Percentiles rank a stretch among this genome's conserved stretches.
phyloP scores from a whole-genome alignment of 1,284 basidiomycete species.

The Moesziomyces aphidis region DNA sequence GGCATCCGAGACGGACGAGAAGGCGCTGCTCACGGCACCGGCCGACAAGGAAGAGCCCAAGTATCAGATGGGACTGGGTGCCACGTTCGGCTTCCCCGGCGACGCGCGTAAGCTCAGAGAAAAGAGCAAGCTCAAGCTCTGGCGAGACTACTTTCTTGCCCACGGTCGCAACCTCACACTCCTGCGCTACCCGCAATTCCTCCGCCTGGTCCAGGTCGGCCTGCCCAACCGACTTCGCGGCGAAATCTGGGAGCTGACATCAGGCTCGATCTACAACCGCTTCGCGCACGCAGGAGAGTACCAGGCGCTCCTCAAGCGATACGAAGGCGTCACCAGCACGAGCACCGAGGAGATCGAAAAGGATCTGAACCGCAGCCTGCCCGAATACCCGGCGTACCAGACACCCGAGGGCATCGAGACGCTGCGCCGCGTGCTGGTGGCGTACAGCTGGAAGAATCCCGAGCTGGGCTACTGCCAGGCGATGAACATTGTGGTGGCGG shows the following conservation, averaged over 20 bases:
- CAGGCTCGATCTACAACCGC: constrained; percentile 88
- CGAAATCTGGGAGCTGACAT: constrained; percentile 98
- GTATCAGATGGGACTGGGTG: constrained; percentile 61
- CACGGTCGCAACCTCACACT: constrained; percentile 90
- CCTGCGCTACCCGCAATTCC: constrained; percentile 96
- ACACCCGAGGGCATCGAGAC: constrained; percentile 70
- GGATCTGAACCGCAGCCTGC: constrained; percentile 82
- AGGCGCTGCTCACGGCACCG: constrained; percentile 6
- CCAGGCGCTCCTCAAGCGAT: constrained; percentile 80
- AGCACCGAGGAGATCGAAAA: constrained; percentile 99
- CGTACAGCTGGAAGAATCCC: constrained; percentile 97
- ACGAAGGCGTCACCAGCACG: constrained; percentile 82
- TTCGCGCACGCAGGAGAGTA: constrained; percentile 89
- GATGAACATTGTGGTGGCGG: constrained; percentile 81
- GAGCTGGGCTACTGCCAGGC: constrained; percentile 72
- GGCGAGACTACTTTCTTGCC: constrained; percentile 81
- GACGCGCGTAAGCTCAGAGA: constrained; percentile 74
- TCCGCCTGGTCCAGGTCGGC: constrained; percentile 95
- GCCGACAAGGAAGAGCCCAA: constrained; percentile 36
- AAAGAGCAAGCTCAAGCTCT: constrained; percentile 96
- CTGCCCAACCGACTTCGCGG: constrained; percentile 93
- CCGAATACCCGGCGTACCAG: constrained; percentile 66
- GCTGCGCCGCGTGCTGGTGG: constrained; percentile 89
- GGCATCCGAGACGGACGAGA: constrained; percentile 19
- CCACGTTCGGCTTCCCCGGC: constrained; percentile 67